Conservation (phyloP, 202 grass and related monocot genomes). For the Carex sylvatica region DNA sequence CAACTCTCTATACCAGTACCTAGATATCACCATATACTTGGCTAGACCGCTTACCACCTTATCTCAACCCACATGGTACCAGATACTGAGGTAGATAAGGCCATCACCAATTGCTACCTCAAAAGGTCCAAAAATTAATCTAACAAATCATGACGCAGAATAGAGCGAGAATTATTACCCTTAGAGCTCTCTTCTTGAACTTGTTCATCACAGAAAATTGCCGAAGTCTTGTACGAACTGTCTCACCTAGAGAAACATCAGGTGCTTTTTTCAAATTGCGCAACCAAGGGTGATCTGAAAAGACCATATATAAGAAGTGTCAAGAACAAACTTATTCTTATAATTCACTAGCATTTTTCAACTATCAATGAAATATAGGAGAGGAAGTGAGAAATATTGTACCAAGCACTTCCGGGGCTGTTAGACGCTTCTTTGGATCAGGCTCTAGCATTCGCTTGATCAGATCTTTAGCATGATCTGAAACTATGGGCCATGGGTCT, state of each 20-base stretch:
- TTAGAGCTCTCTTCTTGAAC: conserved; percentile 87
- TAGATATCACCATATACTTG: not conserved
- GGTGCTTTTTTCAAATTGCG: conserved; percentile 72
- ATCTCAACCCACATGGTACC: not conserved
- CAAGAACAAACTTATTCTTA: not conserved
- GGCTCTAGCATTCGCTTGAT: conserved; percentile 79
- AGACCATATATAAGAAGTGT: not conserved
- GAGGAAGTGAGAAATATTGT: conserved; percentile 25
- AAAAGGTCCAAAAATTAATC: not conserved
- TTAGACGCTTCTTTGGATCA: conserved; percentile 62
- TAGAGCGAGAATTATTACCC: conserved; percentile 43
- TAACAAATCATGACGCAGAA: not conserved
- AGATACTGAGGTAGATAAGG: not conserved
- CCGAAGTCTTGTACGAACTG: conserved; percentile 69
- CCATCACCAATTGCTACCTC: not conserved
- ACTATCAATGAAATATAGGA: not conserved
- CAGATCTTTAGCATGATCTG: conserved; percentile 89
- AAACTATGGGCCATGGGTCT: conserved; percentile 84
- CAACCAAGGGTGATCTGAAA: conserved; percentile 82
- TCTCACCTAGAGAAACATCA: conserved; percentile 72
- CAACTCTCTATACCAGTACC: not conserved
- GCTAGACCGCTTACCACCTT: not conserved
- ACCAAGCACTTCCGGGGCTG: conserved; percentile 88
- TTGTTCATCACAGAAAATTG: conserved; percentile 96
- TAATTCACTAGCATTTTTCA: conserved; percentile 14